Evolutionary conservation across 768 basidiomycete genomes (phyloP), one percentile per base, ranked within the genome.

Genomic region (Fomitopsis pulvina): DNA sequence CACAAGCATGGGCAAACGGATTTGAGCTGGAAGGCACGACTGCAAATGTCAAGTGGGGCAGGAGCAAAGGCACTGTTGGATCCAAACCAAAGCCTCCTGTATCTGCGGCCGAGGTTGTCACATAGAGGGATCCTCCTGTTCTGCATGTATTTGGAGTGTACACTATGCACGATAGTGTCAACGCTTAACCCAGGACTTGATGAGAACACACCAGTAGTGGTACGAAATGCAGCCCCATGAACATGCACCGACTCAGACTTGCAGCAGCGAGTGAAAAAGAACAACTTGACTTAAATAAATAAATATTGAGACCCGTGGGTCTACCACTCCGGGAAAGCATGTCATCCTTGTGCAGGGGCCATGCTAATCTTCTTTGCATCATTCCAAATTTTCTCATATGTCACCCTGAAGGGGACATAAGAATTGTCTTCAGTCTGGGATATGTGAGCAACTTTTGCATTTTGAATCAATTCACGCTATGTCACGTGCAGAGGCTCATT

Each of bases 281-380:
- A 20, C 6, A 53, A 46, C n/a, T n/a, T n/a, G n/a, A n/a, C n/a
- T n/a, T n/a, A n/a, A n/a, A n/a, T n/a, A n/a, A 60, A 68, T 67
- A 68, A 69, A 68, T 69, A 68, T 69, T 68, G 67, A 69, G 65
- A 68, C 64, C 68, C 66, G 64, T 66, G 66, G 66, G 61, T 66
- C 66, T 85, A 85, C 85, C 85, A 87, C 85, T 87, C 86, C 84
- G 85, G 83, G 78, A 86, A 87, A 90, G 87, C 87, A 88, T 94
- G 92, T 93, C 92, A 94, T 94, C 92, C 93, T 94, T 96, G 92
- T 95, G 93, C 92, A 95, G 92, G 93, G 92, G 92, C 93, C 89
- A 95, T 95, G 92, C 92, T 94, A 93, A 95, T 93, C 92, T 94
- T 94, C 92, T 95, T 92, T 93, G 92, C 92, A 94, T 93, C 87